Evolutionary conservation across 1,139 yeast species (phyloP), one percentile per base, ranked within the genome.

Genomic region (Pichia sorboxylosa): DNA sequence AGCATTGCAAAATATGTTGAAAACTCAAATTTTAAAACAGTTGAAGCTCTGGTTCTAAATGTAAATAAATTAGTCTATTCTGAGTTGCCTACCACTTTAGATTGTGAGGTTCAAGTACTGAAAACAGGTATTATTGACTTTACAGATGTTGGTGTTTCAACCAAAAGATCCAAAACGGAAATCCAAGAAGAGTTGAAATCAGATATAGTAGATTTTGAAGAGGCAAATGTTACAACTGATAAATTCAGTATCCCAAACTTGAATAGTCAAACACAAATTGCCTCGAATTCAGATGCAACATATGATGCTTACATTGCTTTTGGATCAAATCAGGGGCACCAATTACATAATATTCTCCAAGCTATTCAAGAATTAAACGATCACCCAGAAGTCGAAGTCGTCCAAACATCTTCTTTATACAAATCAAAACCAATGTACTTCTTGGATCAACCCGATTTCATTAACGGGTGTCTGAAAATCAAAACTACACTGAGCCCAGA

Each of bases 391-490:
- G 64, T 80, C 18, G 46, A 54, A 6, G 70, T 90, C 1, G 41
- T 63, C 4, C 61, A 69, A 3, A 72, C 92, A 0, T 85, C 97
- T 0, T 72, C 93, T 2, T 58, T 90, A 38, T 90, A 83, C 54
- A 74, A 80, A 39, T 82, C 95, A 16, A 83, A 78, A 43, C 97
- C 99, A 28, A 90, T 90, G 97, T 92, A 85, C 52, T 73, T 66
- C 42, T 58, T 67, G 29, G 83, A 85, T 39, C 99, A 90, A 57
- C 67, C 74, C 2, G 77, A 75, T 47, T 92, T 90, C 52, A 62
- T 77, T 46, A 92, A 90, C 52, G 97, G 96, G 2, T 93, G 77
- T 2, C 50, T 83, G 15, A 72, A 77, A 45, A 63, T 82, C n/a
- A 56, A 61, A 27, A 67, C 80, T 0, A 53, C 52, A 6, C 55